Evolutionary conservation across 371 early-diverging fungal species (phyloP), one percentile per base, ranked within the genome.

Genomic region (Lichtheimia corymbifera): DNA sequence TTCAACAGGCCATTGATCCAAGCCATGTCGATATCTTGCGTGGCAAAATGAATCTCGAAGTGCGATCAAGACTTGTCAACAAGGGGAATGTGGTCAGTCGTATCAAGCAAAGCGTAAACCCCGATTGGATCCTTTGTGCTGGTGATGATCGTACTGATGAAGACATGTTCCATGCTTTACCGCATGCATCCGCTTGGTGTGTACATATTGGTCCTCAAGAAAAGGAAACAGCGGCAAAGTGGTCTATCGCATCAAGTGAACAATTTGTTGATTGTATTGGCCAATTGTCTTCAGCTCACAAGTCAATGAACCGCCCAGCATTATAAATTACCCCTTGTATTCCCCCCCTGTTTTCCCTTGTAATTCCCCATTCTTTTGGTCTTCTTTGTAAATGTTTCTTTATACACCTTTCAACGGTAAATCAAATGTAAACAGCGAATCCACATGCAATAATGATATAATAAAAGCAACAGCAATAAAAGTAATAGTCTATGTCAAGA

Each of bases 81-180:
- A 92, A 91, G 80, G 98, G 98, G 27, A 93, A 96, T 67, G 95
- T 98, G 60, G 97, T 97, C 47, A 93, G 92, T 67, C 83, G 92
- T n/a, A 73, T 80, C 35, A 66, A 65, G 24, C 45, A 64, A 25
- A 58, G 64, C 18, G 65, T 59, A 43, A 28, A 47, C 18, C 58
- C 68, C 9, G 97, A 95, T 63, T 97, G 97, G 76, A 86, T 95
- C 18, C 80, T 94, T 64, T 96, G 97, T 66, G 96, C 91, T 18
- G 97, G 98, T 13, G 97, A 98, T 73, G 97, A 97, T 74, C 86
- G 89, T 66, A 97, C 99, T 9, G 98, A 98, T 71, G 97, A 97
- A 74, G 98, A 97, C 67, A 97, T 98, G 97, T 92, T 91, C 72
- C 74, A 82, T 20, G 88, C 83, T 0, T 64, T 92, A 17, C 50